These are phyloP conservation scores for Thoreauomyces humboldtii DNA, from an alignment of 192 early-diverging fungal species.

Conservation along the genomic window DNA sequence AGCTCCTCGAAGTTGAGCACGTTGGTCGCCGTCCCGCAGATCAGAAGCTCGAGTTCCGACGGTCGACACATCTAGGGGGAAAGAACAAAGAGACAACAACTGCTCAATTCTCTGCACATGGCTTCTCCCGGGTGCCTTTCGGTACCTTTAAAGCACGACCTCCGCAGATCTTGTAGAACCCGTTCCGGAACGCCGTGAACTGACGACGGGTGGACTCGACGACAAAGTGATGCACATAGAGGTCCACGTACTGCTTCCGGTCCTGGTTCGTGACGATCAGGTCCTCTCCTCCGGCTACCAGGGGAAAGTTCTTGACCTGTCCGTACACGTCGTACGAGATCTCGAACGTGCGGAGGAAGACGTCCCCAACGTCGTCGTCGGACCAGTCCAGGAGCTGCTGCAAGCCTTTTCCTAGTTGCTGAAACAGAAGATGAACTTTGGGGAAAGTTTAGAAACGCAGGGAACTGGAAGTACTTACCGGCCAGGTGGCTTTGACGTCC, in stretches of 20 bases:
- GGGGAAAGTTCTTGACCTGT: constrained; percentile 42
- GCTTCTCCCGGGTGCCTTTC: too few relatives aligned
- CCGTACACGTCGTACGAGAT: constrained; percentile 66
- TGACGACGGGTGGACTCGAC: constrained; percentile 39
- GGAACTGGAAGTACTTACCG: too few relatives aligned
- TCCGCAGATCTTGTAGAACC: constrained; percentile 53
- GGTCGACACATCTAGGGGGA: constrained; percentile 57
- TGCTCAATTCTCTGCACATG: too few relatives aligned
- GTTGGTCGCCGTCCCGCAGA: constrained; percentile 59
- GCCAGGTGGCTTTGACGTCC: constrained; percentile 58
- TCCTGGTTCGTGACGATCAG: constrained; percentile 55
- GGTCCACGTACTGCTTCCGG: constrained; percentile 46
- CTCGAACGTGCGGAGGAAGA: constrained; percentile 82
- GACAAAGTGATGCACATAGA: constrained; percentile 51
- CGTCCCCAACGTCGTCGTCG: constrained; percentile 71
- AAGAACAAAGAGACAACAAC: too few relatives aligned
- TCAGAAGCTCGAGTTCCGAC: constrained; percentile 70
- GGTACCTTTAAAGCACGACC: constrained; percentile 48
- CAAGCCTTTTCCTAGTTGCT: constrained; percentile 71
- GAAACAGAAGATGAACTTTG: too few relatives aligned
- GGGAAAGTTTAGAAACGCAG: too few relatives aligned
- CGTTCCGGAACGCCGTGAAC: constrained; percentile 48
- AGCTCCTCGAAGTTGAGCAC: constrained; percentile 70
- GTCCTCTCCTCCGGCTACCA: constrained; percentile 45
- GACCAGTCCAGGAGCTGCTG: constrained; percentile 77